Percentiles rank a stretch among this genome's conserved stretches.
phyloP scores from a whole-genome alignment of 139 green algal genomes.

The Chlamydomonas incerta region DNA sequence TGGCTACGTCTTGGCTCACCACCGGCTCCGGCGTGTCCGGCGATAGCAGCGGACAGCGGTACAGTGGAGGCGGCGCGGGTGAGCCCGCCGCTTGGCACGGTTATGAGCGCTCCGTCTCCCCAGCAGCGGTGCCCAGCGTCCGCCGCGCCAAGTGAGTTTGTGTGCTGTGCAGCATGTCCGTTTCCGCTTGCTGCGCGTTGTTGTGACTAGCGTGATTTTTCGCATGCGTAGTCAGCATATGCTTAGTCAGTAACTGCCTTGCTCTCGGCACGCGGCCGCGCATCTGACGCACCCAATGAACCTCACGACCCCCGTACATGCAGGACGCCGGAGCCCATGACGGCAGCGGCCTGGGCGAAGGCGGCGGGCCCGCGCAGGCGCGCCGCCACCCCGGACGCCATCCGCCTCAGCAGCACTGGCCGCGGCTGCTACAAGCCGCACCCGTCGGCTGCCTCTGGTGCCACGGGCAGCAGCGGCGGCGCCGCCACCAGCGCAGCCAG shows the following conservation, averaged over 20 bases:
- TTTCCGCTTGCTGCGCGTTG: background rate
- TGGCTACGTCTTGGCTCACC: background rate
- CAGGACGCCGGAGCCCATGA: conserved; percentile 34
- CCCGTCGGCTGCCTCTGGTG: too few relatives aligned
- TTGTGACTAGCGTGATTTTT: too few relatives aligned
- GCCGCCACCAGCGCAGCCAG: background rate
- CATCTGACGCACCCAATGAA: too few relatives aligned
- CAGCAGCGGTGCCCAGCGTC: too few relatives aligned
- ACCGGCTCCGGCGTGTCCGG: background rate
- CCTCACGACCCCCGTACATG: too few relatives aligned
- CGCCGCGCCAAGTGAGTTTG: background rate
- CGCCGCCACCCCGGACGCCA: background rate
- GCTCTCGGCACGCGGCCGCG: too few relatives aligned
- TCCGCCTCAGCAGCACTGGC: conserved; percentile 11
- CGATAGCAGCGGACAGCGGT: background rate
- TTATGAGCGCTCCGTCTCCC: too few relatives aligned
- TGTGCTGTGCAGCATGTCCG: background rate
- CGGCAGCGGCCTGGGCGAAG: background rate
- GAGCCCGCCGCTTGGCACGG: background rate
- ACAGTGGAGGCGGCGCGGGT: background rate
- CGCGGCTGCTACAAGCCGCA: background rate
- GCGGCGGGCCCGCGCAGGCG: background rate
- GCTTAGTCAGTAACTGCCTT: too few relatives aligned
- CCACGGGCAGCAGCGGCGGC: too few relatives aligned
- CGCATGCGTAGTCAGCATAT: too few relatives aligned